These are phyloP conservation scores for Sequoia sempervirens DNA, from an alignment of 75 land plant genomes.

Conservation along the genomic window DNA sequence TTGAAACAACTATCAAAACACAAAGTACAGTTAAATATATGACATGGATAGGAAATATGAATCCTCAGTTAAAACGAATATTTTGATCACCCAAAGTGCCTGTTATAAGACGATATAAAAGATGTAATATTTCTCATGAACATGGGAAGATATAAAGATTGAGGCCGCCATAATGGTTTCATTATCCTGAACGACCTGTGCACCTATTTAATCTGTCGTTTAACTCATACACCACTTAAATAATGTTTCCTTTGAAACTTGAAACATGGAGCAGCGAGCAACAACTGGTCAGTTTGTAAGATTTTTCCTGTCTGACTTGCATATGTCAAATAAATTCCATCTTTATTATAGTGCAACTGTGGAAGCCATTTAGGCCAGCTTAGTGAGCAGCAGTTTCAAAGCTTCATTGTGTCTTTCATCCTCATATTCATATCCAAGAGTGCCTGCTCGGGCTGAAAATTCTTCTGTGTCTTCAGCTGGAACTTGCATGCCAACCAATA, in stretches of 20 bases:
- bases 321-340: not conserved
- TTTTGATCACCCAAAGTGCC: not conserved
- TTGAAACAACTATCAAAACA: not conserved
- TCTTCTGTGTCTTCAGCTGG: conserved; percentile 33
- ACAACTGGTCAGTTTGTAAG: not conserved
- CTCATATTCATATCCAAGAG: conserved; percentile 54
- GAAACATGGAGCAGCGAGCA: not conserved
- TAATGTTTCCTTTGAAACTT: not conserved
- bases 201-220: not conserved
- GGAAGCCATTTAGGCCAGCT: not conserved
- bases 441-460: conserved; percentile 31
- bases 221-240: not conserved
- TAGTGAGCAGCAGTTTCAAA: conserved; percentile 43
- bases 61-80: too few relatives aligned
- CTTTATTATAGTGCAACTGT: not conserved
- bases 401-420: conserved; percentile 55
- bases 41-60: not conserved
- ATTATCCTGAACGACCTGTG: not conserved
- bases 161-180: not conserved
- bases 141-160: not conserved
- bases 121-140: not conserved
- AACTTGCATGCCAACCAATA: conserved; percentile 59
- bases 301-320: not conserved
- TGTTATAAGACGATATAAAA: not conserved
- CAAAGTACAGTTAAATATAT: too few relatives aligned